Conservation (phyloP, 2,329 filamentous ascomycete species). For the Trichophyton schoenleinii region DNA sequence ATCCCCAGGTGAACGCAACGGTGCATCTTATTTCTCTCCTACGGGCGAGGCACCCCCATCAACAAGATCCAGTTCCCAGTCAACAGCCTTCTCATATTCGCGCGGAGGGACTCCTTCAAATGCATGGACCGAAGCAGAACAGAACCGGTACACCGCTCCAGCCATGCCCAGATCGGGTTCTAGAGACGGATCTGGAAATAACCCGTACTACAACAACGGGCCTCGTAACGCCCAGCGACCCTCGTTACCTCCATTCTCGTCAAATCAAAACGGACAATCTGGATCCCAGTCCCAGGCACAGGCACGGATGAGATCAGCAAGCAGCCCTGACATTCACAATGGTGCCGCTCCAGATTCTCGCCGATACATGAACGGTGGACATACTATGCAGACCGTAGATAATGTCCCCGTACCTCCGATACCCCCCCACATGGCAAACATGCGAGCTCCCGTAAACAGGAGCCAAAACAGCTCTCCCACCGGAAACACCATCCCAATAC, state of each 20-base stretch:
- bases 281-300: conserved; percentile 40
- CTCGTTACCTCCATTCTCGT: conserved; percentile 61
- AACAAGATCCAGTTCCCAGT: conserved; percentile 38
- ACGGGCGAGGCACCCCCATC: conserved; percentile 54
- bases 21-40: conserved; percentile 92
- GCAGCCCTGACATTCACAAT: conserved; percentile 82
- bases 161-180: conserved; percentile 73
- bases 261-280: conserved; percentile 38
- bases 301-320: conserved; percentile 75
- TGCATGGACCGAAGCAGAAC: conserved; percentile 54
- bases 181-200: conserved; percentile 55
- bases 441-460: conserved; percentile 53
- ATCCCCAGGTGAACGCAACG: conserved; percentile 50
- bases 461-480: conserved; percentile 73
- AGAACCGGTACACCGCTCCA: conserved; percentile 73
- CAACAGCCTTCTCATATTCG: conserved; percentile 66
- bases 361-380: conserved; percentile 39
- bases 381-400: conserved; percentile 42
- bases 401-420: conserved; percentile 64
- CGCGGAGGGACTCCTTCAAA: conserved; percentile 52
- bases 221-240: conserved; percentile 51
- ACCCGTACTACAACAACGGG: conserved; percentile 51
- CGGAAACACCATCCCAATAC: conserved; percentile 51
- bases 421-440: conserved; percentile 53
- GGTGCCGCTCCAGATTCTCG: conserved; percentile 42